A percentile compares a stretch with the other conserved stretches of the same genome.
phyloP scores from a whole-genome alignment of 2,329 filamentous ascomycete genomes.

The Cladosporium phlei region DNA sequence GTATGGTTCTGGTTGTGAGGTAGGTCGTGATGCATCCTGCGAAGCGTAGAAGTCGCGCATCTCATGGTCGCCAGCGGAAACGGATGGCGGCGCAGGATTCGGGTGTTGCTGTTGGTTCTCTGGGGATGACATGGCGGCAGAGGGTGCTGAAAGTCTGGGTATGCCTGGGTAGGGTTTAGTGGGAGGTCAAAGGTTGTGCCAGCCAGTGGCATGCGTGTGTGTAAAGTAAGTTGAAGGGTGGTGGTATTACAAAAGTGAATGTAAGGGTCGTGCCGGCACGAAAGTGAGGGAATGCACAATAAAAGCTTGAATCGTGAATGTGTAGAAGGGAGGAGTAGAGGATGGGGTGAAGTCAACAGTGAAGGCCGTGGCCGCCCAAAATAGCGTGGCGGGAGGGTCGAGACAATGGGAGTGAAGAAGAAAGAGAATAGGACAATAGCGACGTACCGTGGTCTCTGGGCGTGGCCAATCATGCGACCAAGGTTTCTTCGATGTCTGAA shows the following conservation, averaged over 20 bases:
- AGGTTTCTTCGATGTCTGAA: slow-evolving; percentile 29
- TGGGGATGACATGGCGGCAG: slow-evolving; percentile 43
- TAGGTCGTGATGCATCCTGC: slow-evolving; percentile 52
- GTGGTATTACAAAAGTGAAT: slow-evolving; percentile 16
- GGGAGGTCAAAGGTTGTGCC: not conserved
- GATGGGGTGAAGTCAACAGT: slow-evolving; percentile 2
- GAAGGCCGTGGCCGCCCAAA: slow-evolving; percentile 5
- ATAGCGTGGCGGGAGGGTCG: slow-evolving; percentile 3
- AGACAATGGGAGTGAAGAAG: slow-evolving; percentile 28
- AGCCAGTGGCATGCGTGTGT: not conserved
- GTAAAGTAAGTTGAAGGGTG: not conserved
- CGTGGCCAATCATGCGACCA: slow-evolving; percentile 31
- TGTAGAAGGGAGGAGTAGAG: slow-evolving; percentile 1
- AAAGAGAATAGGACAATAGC: slow-evolving; percentile 17
- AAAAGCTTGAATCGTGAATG: slow-evolving; percentile 20
- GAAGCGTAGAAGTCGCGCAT: slow-evolving; percentile 56
- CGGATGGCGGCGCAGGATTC: slow-evolving; percentile 53
- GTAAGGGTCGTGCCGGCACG: slow-evolving; percentile 14
- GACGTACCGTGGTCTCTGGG: slow-evolving; percentile 28
- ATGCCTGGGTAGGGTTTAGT: slow-evolving; percentile 19
- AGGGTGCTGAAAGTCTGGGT: slow-evolving; percentile 25
- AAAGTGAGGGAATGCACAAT: slow-evolving; percentile 16
- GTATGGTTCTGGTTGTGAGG: slow-evolving; percentile 60
- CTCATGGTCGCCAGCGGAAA: slow-evolving; percentile 58
- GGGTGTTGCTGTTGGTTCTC: slow-evolving; percentile 51